phyloP scores from a whole-genome alignment of 257 asterid genomes.

The Penstemon newberryi region DNA sequence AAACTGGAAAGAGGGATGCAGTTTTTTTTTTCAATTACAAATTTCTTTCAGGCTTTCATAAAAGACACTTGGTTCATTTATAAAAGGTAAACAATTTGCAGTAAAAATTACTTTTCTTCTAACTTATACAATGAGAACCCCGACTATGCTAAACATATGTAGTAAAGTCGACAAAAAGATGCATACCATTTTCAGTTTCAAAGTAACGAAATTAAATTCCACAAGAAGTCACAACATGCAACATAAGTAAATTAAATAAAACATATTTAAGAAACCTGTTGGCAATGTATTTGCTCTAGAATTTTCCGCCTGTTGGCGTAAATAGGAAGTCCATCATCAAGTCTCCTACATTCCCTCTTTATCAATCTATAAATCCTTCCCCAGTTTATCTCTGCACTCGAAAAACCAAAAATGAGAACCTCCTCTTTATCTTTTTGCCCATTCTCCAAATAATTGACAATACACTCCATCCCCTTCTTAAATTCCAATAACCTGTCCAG shows the following conservation, averaged over 20 bases:
- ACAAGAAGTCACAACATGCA: background rate
- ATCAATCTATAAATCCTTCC: slow-evolving; percentile 52
- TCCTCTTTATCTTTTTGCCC: slow-evolving; percentile 28
- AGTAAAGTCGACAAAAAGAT: background rate
- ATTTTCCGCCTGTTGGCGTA: slow-evolving; percentile 56
- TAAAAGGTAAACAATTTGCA: background rate
- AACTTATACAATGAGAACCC: background rate
- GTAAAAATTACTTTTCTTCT: background rate
- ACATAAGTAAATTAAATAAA: background rate
- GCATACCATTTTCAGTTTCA: background rate
- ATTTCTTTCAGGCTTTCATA: background rate
- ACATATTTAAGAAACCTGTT: slow-evolving; percentile 52
- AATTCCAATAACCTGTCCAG: slow-evolving; percentile 62
- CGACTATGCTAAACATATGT: background rate
- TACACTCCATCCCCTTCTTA: slow-evolving; percentile 47
- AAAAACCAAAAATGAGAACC: slow-evolving; percentile 37
- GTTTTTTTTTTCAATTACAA: background rate
- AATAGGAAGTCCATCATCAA: slow-evolving; percentile 84
- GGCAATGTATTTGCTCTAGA: slow-evolving; percentile 48
- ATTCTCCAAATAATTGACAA: slow-evolving; percentile 52
- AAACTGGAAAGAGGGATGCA: background rate
- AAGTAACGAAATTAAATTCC: background rate
- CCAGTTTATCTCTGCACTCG: slow-evolving; percentile 53
- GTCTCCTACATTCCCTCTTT: slow-evolving; percentile 79
- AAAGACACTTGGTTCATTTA: background rate